Conservation (phyloP, 2,329 filamentous ascomycete genomes). For the Clathrospora elynae region DNA sequence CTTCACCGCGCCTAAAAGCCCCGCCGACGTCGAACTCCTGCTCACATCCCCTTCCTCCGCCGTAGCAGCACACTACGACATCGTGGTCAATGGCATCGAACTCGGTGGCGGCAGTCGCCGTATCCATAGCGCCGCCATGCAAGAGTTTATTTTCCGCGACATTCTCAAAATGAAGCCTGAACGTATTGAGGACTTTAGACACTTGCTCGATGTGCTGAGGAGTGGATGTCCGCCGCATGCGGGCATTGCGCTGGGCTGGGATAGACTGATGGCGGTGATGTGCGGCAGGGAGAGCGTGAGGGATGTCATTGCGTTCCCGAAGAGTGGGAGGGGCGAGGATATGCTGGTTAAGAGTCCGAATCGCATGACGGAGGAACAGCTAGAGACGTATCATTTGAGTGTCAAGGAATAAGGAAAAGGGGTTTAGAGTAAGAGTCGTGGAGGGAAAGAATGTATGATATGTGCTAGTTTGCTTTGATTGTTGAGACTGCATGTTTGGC, state of each 20-base stretch:
- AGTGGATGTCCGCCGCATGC: conserved; percentile 94
- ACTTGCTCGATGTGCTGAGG: conserved; percentile 79
- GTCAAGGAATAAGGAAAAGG: conserved; percentile 18
- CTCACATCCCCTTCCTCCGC: conserved; percentile 72
- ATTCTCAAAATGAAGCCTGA: conserved; percentile 77
- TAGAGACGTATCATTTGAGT: conserved; percentile 63
- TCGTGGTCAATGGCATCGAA: conserved; percentile 94
- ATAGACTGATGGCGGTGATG: conserved; percentile 81
- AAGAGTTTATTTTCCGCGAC: conserved; percentile 82
- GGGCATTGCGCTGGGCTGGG: conserved; percentile 90
- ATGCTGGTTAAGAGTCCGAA: conserved; percentile 79
- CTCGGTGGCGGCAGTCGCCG: conserved; percentile 90
- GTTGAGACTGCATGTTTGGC: too few relatives aligned
- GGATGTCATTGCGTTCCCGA: conserved; percentile 97
- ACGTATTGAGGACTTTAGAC: conserved; percentile 79
- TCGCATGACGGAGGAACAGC: conserved; percentile 64
- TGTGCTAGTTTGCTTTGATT: too few relatives aligned
- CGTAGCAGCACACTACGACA: conserved; percentile 88
- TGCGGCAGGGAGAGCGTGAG: conserved; percentile 75
- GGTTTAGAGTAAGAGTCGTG: background rate
- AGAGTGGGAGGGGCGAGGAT: conserved; percentile 89
- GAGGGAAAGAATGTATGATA: background rate
- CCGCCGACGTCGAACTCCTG: conserved; percentile 74
- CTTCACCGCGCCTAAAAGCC: conserved; percentile 83
- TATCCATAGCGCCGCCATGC: conserved; percentile 83